Base-by-base conservation (phyloP, 2,329 filamentous ascomycete species). In the Zarea fungicola region DNA sequence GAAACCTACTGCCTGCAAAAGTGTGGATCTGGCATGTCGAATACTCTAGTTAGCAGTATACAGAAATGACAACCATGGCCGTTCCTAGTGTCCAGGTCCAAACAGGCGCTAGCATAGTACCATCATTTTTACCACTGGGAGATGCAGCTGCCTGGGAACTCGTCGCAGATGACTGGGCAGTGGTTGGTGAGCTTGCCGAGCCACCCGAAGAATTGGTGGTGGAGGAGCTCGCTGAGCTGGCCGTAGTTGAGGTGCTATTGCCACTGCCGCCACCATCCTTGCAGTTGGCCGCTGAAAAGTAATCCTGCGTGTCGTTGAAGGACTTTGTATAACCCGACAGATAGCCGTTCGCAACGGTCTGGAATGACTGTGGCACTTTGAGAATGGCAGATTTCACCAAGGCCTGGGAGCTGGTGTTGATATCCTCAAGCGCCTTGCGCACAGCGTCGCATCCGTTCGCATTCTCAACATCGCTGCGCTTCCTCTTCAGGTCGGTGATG, bases 401-500 rank as follows among this genome's bases (percentile, higher is more conserved):
- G 7, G 10, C 34, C 42, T 46, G 34, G 7, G 48, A 34, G 36
- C 36, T 46, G 9, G 21, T 34, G 22, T 41, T 46, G 23, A 50
- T 50, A 22, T 50, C 48, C 7, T 8, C 36, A 6, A 50, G 9
- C 4, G 35, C 36, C 26, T 35, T 21, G 35, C 48, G 48, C n/a
- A 46, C 48, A 1, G 42, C 18, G 22, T 46, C 48, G 36, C 48
- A 50, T 35, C 46, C 42, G 48, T 42, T 18, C 11, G 41, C 48
- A 22, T 42, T 5, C 10, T 39, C 48, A 4, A 45, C 42, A 14
- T 39, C 42, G 48, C 36, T 29, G 36, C 48, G 48, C 42, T 50
- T 50, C 14, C 4, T 14, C 48, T 50, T 50, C n/a, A 50, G 26
- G 35, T 69, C 48, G 19, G 26, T 16, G 21, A 26, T 50, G 6